Percentiles rank a stretch among this genome's conserved stretches.
Evolutionary conservation across 75 land plant genomes (phyloP).

Genomic region (Cupressus sempervirens): DNA sequence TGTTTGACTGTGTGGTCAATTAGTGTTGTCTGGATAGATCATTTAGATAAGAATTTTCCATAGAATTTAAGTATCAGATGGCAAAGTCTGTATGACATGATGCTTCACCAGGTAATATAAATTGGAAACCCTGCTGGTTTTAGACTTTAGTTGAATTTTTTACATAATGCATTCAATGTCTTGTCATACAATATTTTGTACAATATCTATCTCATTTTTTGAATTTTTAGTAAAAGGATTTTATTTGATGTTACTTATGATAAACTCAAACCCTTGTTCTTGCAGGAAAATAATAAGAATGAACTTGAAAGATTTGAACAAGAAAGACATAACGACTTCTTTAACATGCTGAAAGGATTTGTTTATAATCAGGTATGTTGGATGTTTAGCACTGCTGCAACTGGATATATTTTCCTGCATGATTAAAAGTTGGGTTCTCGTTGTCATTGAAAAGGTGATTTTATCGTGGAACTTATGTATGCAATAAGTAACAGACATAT

Average conservation of each 20-base stretch:
- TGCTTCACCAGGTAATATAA: not conserved
- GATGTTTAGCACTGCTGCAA: not conserved
- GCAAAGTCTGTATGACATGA: not conserved
- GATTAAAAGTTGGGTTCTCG: not conserved
- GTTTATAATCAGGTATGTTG: slow-evolving; percentile 60
- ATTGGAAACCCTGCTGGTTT: not conserved
- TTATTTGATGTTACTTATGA: not conserved
- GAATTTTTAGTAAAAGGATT: not conserved
- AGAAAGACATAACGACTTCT: slow-evolving; percentile 64
- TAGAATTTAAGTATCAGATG: not conserved
- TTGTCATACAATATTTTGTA: not conserved
- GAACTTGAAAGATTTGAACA: slow-evolving; percentile 71
- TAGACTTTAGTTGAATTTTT: not conserved
- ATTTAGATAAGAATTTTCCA: not conserved
- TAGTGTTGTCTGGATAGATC: not conserved
- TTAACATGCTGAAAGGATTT: slow-evolving; percentile 74
- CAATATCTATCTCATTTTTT: not conserved
- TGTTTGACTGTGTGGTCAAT: not conserved
- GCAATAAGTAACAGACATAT: not conserved
- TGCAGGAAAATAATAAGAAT: slow-evolving; percentile 72
- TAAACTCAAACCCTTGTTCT: not conserved
- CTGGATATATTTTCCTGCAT: not conserved
- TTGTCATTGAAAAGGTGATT: not conserved
- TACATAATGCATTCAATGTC: not conserved
- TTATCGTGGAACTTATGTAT: not conserved